Evolutionary conservation across 2,329 filamentous ascomycete genomes (phyloP), one percentile per base, ranked within the genome.

Genomic region (Lasiodiplodia sp.): DNA sequence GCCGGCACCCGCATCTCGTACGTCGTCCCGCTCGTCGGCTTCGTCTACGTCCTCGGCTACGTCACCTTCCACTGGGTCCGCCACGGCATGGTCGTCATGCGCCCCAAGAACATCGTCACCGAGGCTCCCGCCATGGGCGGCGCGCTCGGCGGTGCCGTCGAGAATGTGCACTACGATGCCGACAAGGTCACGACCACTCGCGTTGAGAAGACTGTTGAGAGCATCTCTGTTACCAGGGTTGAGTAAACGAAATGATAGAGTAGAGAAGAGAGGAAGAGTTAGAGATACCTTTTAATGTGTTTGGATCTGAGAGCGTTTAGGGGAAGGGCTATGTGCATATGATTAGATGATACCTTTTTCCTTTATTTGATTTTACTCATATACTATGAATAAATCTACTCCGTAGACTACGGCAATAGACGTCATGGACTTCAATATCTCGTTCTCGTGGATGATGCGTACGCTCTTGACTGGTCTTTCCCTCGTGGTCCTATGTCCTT

Each of bases 1-100:
- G 78, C 73, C 53, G 74, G 72, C 66, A 83, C 80, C 31, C 72
- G 80, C 5, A 81, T 82, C 73, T 82, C 80, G 16, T 83, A 83
- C 73, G 67, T 83, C 28, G 81, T 83, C 0, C 82, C 82, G 5
- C 74, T 83, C 16, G 76, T 81, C 65, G 82, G 81, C 25, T 84
- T 84, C 73, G 68, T 79, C 40, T 78, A 80, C 55, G 82, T 79
- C 1, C 67, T 79, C 18, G 71, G 71, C 16, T 79, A 79, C 60
- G 75, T 77, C 8, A 62, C 72, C 38, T 64, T 72, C 64, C 77
- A 78, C 70, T 79, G 78, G 78, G 18, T 78, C 16, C 70, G 75
- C 66, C 74, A 76, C 56, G 78, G 78, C 25, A 71, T 73, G 28
- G 71, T 75, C 51, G 72, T 80, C 64, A 70, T 77, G 72, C 68